These are phyloP conservation scores for Lachnellula subtilissima DNA, from an alignment of 2,329 filamentous ascomycete genomes.

Conservation along the genomic window DNA sequence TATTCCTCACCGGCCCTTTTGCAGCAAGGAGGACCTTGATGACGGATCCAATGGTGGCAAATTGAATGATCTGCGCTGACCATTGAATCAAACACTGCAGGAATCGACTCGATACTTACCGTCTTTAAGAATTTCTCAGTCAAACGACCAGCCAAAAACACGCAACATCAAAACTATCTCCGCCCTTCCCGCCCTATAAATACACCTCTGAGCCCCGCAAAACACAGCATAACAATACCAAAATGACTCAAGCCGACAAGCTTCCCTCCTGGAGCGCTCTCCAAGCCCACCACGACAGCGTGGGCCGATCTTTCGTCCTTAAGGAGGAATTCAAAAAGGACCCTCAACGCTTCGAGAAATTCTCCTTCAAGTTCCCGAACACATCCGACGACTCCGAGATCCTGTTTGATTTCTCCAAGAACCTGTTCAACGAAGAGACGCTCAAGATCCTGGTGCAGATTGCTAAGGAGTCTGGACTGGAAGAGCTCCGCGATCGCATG, in stretches of 20 bases:
- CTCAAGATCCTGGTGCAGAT: constrained; percentile 81
- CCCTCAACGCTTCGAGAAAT: constrained; percentile 81
- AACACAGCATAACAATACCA: constrained; percentile 20
- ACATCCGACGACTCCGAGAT: constrained; percentile 75
- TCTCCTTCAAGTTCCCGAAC: constrained; percentile 79
- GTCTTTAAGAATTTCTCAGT: no score
- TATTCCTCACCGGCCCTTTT: neutral
- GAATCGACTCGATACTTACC: no score
- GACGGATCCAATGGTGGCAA: no score
- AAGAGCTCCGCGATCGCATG: constrained; percentile 95
- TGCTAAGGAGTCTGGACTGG: constrained; percentile 83
- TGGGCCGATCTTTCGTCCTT: constrained; percentile 85
- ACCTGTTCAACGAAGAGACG: constrained; percentile 93
- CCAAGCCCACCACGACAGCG: constrained; percentile 79
- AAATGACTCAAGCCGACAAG: constrained; percentile 78
- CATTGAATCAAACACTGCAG: no score
- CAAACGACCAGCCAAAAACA: neutral
- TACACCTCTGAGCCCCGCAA: neutral
- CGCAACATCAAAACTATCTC: constrained; percentile 1
- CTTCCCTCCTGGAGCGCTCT: constrained; percentile 86
- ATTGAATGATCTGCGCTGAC: no score
- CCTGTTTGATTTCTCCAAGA: constrained; percentile 99
- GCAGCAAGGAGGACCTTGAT: neutral
- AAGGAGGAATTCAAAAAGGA: constrained; percentile 92
- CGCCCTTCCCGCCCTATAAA: neutral